These are phyloP conservation scores for Tolypocladium inflatum DNA, from an alignment of 2,329 filamentous ascomycete species.

Conservation along the genomic window DNA sequence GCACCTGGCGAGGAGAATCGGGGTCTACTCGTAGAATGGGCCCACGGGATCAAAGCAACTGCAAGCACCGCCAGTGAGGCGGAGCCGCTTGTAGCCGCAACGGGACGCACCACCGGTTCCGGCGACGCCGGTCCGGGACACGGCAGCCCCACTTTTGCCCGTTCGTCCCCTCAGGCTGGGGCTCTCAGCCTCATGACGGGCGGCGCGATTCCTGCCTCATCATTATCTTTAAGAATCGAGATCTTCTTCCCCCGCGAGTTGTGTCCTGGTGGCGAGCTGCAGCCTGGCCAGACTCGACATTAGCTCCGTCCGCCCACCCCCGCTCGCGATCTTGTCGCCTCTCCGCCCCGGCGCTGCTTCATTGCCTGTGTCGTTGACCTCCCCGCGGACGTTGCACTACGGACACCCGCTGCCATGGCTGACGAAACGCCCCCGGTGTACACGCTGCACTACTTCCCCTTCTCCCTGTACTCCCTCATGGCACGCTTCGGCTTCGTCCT, in stretches of 20 bases:
- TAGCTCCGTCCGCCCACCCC: not conserved
- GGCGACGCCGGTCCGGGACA: conserved; percentile 4
- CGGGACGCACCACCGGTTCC: not conserved
- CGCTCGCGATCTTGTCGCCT: not conserved
- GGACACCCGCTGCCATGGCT: conserved; percentile 1
- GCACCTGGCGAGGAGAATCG: not conserved
- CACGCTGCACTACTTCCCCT: conserved; percentile 19
- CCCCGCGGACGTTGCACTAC: not conserved
- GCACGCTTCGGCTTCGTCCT: conserved; percentile 18
- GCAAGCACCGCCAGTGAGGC: not conserved
- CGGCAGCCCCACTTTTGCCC: conserved; percentile 4
- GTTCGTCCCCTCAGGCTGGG: not conserved
- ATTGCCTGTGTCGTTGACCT: not conserved
- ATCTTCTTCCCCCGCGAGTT: not conserved
- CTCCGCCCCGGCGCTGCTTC: not conserved
- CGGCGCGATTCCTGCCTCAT: not conserved
- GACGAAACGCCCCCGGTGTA: conserved; percentile 7
- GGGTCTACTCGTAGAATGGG: not conserved
- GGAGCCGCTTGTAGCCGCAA: not conserved
- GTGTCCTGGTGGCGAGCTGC: not conserved
- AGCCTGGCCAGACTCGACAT: not conserved
- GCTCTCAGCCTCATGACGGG: not conserved
- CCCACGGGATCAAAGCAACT: too few relatives aligned
- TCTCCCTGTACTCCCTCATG: conserved; percentile 21
- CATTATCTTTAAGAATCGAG: not conserved